Base-by-base conservation (phyloP, 331 rosid species). In the Malus hybrid region DNA sequence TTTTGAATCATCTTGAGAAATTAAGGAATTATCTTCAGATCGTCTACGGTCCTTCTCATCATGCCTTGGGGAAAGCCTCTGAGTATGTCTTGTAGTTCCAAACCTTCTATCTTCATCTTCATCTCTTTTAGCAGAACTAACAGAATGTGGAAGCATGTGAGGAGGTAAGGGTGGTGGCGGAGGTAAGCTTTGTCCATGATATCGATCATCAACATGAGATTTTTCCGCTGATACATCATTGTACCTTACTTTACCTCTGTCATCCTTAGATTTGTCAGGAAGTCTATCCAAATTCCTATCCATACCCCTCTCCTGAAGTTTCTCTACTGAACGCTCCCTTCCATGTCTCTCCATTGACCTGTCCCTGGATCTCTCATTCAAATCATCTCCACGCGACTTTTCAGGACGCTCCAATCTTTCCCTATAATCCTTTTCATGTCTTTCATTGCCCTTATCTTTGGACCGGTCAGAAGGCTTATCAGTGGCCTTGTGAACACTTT, bases 131-230 rank as follows among this genome's bases (percentile, higher is more conserved):
- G 93, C 89, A 73, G 96, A 79, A 77, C 82, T 84, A 68, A 95
- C 82, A 81, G 98, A 95, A 75, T 95, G 99, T 77, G 98, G 99
- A 82, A 90, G 90, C 88, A 92, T 9, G 76, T 95, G 90, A 53
- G 97, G 98, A 61, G 99, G 99, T 79, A 95, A 82, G 75, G 99
- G 99, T 24, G 99, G 99, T 22, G 99, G 99, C 1, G 99, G 99
- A 62, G 99, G 99, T 89, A 95, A 84, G 86, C 82, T 87, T 87
- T 95, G 99, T 66, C 93, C 97, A 62, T 92, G 96, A 87, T 90
- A 89, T 60, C 96, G 96, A 69, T 90, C 99, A 68, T 95, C 99
- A 36, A 62, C 63, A 64, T 89, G 97, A 83, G 97, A 87, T 82
- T 92, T 95, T 48, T 95, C 99, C 8, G 55, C 34, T 30, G 90